Percentiles rank a stretch among this genome's conserved stretches.
Conservation (phyloP, 164 flowering plant species). For the Vitis amurensis region DNA sequence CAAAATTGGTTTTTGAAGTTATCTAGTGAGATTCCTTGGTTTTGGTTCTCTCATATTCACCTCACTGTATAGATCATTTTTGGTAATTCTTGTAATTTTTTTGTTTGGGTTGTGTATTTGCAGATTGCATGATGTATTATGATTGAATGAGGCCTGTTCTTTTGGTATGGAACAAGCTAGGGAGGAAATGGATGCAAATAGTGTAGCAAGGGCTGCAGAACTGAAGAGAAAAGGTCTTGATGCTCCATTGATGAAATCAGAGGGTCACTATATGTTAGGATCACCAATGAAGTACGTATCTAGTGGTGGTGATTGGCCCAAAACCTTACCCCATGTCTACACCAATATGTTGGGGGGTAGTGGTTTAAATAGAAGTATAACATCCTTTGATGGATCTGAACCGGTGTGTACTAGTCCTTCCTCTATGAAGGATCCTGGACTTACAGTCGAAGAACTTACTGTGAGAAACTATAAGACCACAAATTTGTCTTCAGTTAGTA, state of each 20-base stretch:
- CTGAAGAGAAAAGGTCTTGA: background rate
- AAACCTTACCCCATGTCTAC: constrained; percentile 1
- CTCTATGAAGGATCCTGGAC: constrained; percentile 5
- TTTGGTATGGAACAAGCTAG: constrained; percentile 5
- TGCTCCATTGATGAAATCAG: constrained; percentile 4
- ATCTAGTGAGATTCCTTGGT: too few relatives aligned
- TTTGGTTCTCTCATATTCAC: too few relatives aligned
- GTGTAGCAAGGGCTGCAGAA: constrained; percentile 3
- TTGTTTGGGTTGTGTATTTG: background rate
- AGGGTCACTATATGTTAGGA: constrained; percentile 5
- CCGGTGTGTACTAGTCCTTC: constrained; percentile 4
- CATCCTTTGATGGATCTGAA: constrained; percentile 16
- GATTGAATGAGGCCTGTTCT: background rate
- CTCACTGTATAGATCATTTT: too few relatives aligned
- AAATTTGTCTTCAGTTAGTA: background rate
- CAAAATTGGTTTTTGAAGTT: too few relatives aligned
- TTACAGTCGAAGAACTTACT: constrained; percentile 17
- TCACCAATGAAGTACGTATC: constrained; percentile 1
- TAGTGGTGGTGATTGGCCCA: constrained; percentile 5
- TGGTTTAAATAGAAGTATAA: constrained; percentile 5
- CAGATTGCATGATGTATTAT: background rate
- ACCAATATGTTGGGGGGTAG: constrained; percentile 4
- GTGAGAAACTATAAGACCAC: constrained; percentile 10
- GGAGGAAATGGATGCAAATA: constrained; percentile 11
- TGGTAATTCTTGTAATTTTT: background rate